These are phyloP conservation scores for Sporothrix euskadiensis DNA, from an alignment of 2,329 filamentous ascomycete species.

Conservation along the genomic window DNA sequence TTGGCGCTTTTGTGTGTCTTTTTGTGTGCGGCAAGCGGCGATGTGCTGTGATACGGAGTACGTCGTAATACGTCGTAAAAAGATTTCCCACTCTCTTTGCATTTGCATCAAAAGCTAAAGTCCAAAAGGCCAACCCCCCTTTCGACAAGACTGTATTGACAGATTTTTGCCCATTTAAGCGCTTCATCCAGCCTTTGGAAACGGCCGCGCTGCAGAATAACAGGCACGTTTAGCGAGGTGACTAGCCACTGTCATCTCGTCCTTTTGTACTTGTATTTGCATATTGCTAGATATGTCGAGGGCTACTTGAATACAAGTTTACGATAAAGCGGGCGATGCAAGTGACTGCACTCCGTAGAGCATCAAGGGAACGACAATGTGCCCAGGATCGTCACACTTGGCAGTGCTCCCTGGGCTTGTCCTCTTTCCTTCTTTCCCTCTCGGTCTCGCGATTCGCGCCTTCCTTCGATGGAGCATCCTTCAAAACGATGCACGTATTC, in stretches of 20 bases:
- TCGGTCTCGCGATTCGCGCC: conserved; percentile 4
- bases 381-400: background rate
- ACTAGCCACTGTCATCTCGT: background rate
- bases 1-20: background rate
- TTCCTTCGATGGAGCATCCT: background rate
- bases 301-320: background rate
- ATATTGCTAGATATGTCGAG: background rate
- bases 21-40: conserved; percentile 6
- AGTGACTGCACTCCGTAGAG: background rate
- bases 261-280: background rate
- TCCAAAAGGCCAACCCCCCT: background rate
- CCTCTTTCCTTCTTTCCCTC: background rate
- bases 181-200: conserved; percentile 9
- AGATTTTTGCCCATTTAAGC: background rate
- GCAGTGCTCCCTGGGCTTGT: background rate
- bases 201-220: conserved; percentile 6
- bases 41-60: background rate
- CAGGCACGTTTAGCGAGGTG: background rate
- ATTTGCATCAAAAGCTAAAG: background rate
- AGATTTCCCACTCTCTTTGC: background rate
- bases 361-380: background rate
- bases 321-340: background rate
- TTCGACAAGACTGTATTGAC: background rate
- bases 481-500: conserved; percentile 4
- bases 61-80: background rate